phyloP scores from a whole-genome alignment of 148 eudicot species.

The Rheum nobile region DNA sequence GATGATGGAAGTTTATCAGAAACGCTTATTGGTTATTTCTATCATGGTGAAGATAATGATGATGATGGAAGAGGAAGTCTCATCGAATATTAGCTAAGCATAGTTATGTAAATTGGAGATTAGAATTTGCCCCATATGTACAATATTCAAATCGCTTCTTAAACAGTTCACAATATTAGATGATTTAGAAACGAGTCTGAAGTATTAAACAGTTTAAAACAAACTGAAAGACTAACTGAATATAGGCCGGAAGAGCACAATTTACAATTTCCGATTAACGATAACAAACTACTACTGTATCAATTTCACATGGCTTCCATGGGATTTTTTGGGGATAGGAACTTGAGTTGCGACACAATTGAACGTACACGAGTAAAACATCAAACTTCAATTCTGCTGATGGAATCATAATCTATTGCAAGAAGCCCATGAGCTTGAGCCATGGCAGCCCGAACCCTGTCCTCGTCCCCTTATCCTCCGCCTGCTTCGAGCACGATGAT shows the following conservation, averaged over 20 bases:
- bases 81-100: no score
- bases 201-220: no score
- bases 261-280: background rate
- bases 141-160: background rate
- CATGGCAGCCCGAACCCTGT: constrained; percentile 30
- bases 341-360: background rate
- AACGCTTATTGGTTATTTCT: no score
- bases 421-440: constrained; percentile 47
- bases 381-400: background rate
- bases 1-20: no score
- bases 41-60: no score
- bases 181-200: background rate
- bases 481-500: constrained; percentile 42
- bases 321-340: background rate
- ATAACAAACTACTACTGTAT: background rate
- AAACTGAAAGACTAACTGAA: background rate
- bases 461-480: constrained; percentile 23
- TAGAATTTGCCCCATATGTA: no score
- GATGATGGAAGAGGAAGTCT: no score
- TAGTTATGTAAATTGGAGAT: no score
- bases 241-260: background rate
- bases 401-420: background rate
- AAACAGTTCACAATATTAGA: background rate
- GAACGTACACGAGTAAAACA: background rate
- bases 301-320: background rate